A percentile compares a stretch with the other conserved stretches of the same genome.
Conservation (phyloP, 257 asterid genomes). For the Petunia secreta region DNA sequence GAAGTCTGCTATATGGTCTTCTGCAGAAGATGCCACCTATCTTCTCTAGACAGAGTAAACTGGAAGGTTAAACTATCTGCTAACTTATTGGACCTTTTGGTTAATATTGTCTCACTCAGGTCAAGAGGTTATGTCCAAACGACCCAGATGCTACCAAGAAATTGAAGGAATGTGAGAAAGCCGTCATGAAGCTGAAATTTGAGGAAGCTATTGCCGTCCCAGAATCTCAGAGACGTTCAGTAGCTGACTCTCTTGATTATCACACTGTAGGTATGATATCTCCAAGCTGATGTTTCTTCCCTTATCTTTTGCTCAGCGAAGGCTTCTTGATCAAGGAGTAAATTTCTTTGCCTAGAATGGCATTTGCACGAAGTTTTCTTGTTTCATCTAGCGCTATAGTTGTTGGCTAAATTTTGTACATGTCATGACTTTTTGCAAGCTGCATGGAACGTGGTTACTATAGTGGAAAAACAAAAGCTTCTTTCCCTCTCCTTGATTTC, state of each 20-base stretch:
- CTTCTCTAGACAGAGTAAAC: background rate
- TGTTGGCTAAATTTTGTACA: background rate
- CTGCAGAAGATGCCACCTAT: background rate
- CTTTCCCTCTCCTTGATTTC: slow-evolving; percentile 14
- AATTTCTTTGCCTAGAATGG: background rate
- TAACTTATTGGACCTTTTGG: slow-evolving; percentile 7
- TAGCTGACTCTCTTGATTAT: slow-evolving; percentile 87
- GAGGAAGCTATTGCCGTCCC: slow-evolving; percentile 96
- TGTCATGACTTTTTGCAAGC: background rate
- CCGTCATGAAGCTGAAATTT: slow-evolving; percentile 92
- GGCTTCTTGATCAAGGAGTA: background rate
- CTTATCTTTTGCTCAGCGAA: background rate
- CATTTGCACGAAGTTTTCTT: background rate
- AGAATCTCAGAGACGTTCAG: slow-evolving; percentile 60
- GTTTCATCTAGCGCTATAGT: background rate
- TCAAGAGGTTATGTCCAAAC: slow-evolving; percentile 79
- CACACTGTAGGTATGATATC: slow-evolving; percentile 72
- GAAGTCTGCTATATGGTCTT: background rate
- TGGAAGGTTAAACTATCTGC: background rate
- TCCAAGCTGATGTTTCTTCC: slow-evolving; percentile 14
- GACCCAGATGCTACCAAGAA: slow-evolving; percentile 96
- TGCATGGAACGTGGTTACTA: slow-evolving; percentile 12
- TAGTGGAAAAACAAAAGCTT: background rate
- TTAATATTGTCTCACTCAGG: slow-evolving; percentile 45
- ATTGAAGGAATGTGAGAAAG: slow-evolving; percentile 95